Percentiles rank a stretch among this genome's conserved stretches.
phyloP scores from a whole-genome alignment of 2,329 filamentous ascomycete species.

The Epicoccum nigrum region DNA sequence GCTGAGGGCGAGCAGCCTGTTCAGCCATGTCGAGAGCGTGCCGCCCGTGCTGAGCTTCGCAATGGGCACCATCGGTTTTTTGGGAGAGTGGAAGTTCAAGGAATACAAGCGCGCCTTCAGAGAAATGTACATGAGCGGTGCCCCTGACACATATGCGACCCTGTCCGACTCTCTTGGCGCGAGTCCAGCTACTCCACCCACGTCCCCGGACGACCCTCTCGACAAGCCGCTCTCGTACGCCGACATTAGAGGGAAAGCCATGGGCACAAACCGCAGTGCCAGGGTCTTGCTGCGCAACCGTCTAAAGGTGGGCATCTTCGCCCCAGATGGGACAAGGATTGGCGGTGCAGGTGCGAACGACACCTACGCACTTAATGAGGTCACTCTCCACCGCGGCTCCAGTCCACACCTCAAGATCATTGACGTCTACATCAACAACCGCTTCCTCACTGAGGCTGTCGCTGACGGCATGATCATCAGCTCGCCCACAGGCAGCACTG shows the following conservation, averaged over 20 bases:
- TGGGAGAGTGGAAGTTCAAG: constrained; percentile 94
- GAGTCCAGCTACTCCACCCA: constrained; percentile 71
- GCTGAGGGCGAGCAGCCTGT: constrained; percentile 82
- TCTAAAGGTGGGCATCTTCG: constrained; percentile 83
- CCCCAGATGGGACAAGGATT: constrained; percentile 65
- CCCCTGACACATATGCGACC: constrained; percentile 56
- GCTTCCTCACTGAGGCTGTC: constrained; percentile 90
- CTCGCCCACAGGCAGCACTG: constrained; percentile 92
- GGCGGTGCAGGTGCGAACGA: constrained; percentile 23
- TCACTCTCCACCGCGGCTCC: constrained; percentile 88
- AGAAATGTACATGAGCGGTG: constrained; percentile 87
- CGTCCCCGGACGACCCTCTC: constrained; percentile 53
- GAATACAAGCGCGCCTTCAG: constrained; percentile 92
- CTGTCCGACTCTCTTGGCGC: constrained; percentile 74
- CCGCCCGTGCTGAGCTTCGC: constrained; percentile 94
- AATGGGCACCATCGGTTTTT: constrained; percentile 93
- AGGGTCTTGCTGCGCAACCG: constrained; percentile 86
- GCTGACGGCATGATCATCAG: constrained; percentile 94
- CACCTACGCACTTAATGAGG: constrained; percentile 86
- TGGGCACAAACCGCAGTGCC: constrained; percentile 75
- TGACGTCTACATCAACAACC: constrained; percentile 86
- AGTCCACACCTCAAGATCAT: constrained; percentile 91
- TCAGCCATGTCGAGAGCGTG: constrained; percentile 79
- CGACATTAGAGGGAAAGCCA: constrained; percentile 76
- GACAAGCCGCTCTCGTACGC: constrained; percentile 63